Evolutionary conservation across 1,284 basidiomycete species (phyloP).

Genomic region (Ustilago xerochloae): DNA sequence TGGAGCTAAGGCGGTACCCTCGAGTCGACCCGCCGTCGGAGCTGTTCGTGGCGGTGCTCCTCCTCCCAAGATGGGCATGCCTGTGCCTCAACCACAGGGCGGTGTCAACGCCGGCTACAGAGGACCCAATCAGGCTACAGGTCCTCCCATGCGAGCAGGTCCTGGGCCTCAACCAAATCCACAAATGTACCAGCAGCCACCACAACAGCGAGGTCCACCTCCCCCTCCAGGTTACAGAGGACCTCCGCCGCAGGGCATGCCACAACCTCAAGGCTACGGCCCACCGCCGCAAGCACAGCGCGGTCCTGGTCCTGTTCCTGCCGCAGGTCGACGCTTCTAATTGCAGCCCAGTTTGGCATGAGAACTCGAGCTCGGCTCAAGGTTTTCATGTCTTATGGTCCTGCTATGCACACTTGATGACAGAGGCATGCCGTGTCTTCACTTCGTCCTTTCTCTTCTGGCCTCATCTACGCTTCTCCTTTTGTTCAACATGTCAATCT

Average conservation of each 20-base stretch:
- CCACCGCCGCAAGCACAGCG: slow-evolving; percentile 31
- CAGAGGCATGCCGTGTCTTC: neutral
- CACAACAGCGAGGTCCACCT: slow-evolving; percentile 33
- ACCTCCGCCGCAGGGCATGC: slow-evolving; percentile 30
- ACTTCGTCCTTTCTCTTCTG: neutral
- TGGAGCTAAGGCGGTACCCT: slow-evolving; percentile 31
- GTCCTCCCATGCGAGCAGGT: slow-evolving; percentile 24
- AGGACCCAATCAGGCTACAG: slow-evolving; percentile 26
- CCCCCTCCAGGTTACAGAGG: slow-evolving; percentile 33
- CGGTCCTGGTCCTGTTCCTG: slow-evolving; percentile 26
- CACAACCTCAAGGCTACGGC: slow-evolving; percentile 33
- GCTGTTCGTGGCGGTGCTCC: slow-evolving; percentile 24
- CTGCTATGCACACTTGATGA: too few relatives aligned
- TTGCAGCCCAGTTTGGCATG: too few relatives aligned
- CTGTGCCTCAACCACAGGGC: slow-evolving; percentile 36
- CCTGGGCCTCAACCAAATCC: slow-evolving; percentile 41
- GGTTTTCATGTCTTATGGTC: too few relatives aligned
- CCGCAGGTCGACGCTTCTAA: slow-evolving; percentile 41
- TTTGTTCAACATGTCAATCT: neutral
- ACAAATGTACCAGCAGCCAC: slow-evolving; percentile 46
- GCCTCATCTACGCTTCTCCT: neutral
- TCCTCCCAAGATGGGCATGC: slow-evolving; percentile 29
- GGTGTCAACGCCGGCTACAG: slow-evolving; percentile 33
- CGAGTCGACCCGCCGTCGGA: slow-evolving; percentile 39
- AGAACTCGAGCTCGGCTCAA: too few relatives aligned